Conservation (phyloP, 495 filamentous ascomycete species). For the Annulohypoxylon maeteangense region DNA sequence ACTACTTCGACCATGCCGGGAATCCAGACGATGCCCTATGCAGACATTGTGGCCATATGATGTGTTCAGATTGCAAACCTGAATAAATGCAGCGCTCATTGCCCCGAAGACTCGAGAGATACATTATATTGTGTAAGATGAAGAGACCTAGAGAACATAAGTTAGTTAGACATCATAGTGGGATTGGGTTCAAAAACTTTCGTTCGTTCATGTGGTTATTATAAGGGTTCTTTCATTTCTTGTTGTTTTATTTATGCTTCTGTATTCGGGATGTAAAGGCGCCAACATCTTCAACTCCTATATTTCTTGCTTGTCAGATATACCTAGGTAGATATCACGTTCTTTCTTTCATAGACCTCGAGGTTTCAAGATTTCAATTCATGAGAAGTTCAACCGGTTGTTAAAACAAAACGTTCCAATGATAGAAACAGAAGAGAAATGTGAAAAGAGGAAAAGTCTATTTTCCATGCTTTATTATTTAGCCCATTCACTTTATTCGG, state of each 20-base stretch:
- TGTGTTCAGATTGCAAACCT: neutral
- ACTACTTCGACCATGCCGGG: slow-evolving; percentile 9
- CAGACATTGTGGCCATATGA: neutral
- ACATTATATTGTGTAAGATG: neutral
- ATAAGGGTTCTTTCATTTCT: neutral
- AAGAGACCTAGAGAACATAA: neutral
- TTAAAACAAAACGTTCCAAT: neutral
- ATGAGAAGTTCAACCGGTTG: slow-evolving; percentile 14
- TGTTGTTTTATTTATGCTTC: slow-evolving; percentile 1
- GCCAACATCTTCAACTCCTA: neutral
- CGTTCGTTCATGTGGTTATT: slow-evolving; percentile 8
- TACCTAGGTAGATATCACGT: slow-evolving; percentile 3
- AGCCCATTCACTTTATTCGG: neutral
- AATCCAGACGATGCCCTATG: neutral
- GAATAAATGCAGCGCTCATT: neutral
- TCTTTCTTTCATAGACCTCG: slow-evolving; percentile 35
- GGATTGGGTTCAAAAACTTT: neutral
- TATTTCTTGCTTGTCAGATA: neutral
- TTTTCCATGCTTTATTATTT: neutral
- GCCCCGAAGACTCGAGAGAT: neutral
- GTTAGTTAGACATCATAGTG: neutral
- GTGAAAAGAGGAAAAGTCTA: neutral
- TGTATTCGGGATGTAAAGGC: neutral
- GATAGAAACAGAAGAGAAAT: neutral
- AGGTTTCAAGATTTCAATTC: slow-evolving; percentile 14